Conservation (phyloP, 2,329 filamentous ascomycete species). For the Diaporthe citriasiana region DNA sequence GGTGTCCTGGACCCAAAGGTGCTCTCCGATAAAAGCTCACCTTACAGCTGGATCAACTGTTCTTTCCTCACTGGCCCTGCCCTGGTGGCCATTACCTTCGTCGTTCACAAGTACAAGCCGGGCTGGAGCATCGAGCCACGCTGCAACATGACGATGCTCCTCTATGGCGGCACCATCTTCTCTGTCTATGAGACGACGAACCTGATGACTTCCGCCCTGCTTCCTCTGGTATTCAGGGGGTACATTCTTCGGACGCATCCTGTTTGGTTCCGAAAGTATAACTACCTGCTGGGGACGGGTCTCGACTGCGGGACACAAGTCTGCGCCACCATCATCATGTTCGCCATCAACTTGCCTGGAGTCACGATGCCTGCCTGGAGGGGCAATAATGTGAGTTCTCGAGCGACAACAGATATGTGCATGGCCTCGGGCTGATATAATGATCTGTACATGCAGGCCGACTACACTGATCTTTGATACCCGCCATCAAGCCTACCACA, state of each 20-base stretch:
- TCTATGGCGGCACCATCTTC: conserved; percentile 47
- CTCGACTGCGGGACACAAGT: conserved; percentile 53
- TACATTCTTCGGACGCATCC: conserved; percentile 49
- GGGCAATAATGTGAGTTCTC: conserved; percentile 47
- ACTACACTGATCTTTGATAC: conserved; percentile 48
- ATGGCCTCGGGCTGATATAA: background rate
- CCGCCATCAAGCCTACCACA: conserved; percentile 45
- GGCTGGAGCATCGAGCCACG: conserved; percentile 49
- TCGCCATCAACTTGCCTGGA: conserved; percentile 49
- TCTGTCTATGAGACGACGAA: conserved; percentile 50
- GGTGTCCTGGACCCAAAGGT: conserved; percentile 53
- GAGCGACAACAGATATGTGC: too few species aligned
- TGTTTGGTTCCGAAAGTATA: conserved; percentile 59
- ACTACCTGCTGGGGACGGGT: conserved; percentile 57
- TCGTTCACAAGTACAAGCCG: conserved; percentile 48
- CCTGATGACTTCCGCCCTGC: conserved; percentile 47
- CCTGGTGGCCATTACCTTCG: conserved; percentile 46
- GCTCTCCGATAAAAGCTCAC: conserved; percentile 46
- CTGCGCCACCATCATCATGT: conserved; percentile 49
- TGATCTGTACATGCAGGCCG: background rate
- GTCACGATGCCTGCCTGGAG: conserved; percentile 49
- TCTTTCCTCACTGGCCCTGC: conserved; percentile 49
- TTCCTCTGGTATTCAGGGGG: conserved; percentile 51
- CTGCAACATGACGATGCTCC: conserved; percentile 49
- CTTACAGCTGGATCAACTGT: conserved; percentile 50